Evolutionary conservation across 805 yeast species (phyloP).

Genomic region (Kodamaea nitidulidarum): DNA sequence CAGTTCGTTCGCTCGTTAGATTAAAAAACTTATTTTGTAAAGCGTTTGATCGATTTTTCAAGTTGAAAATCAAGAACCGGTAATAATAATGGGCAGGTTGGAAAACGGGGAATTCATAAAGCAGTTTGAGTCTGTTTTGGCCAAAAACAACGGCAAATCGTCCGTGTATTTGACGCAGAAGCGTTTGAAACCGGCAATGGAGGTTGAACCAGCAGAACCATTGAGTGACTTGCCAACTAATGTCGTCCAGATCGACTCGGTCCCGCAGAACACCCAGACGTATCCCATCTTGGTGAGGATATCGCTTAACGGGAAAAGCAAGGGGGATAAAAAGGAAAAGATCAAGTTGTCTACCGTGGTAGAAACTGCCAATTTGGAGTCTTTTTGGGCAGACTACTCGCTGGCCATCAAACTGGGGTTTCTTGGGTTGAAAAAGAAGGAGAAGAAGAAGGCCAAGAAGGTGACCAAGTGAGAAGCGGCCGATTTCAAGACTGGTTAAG

Average conservation of each 20-base stretch:
- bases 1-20: too few species aligned
- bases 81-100: slow-evolving; percentile 11
- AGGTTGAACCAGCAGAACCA: slow-evolving; percentile 15
- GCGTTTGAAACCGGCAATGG: slow-evolving; percentile 33
- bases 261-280: slow-evolving; percentile 23
- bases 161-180: slow-evolving; percentile 61
- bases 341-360: slow-evolving; percentile 73
- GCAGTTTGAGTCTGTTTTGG: slow-evolving; percentile 12
- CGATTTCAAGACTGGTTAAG: too few species aligned
- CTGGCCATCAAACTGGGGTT: slow-evolving; percentile 67
- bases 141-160: slow-evolving; percentile 37
- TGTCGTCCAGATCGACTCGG: slow-evolving; percentile 19
- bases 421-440: slow-evolving; percentile 75
- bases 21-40: too few species aligned
- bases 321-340: slow-evolving; percentile 42
- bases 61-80: neutral
- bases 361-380: slow-evolving; percentile 52
- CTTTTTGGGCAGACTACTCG: slow-evolving; percentile 75
- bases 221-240: slow-evolving; percentile 32
- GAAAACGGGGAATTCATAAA: slow-evolving; percentile 19
- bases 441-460: slow-evolving; percentile 66
- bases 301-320: slow-evolving; percentile 46
- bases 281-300: slow-evolving; percentile 70
- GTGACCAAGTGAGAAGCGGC: slow-evolving; percentile 20
- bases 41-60: neutral